Base-by-base conservation (phyloP, 495 filamentous ascomycete genomes). In the Geopyxis carbonaria region DNA sequence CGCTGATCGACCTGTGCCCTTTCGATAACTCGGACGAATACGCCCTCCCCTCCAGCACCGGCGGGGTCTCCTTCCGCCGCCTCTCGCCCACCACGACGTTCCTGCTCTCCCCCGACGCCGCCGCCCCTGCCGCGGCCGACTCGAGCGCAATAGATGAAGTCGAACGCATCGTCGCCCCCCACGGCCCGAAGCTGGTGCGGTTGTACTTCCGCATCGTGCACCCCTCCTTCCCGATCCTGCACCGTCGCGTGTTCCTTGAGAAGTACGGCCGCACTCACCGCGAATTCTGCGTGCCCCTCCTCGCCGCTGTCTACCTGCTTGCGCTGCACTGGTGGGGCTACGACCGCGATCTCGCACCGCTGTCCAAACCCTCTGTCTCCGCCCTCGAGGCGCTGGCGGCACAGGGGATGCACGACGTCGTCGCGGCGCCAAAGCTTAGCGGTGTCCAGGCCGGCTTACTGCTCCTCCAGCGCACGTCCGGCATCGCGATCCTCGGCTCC, bases 361-460 rank as follows among this genome's bases (percentile, higher is more conserved):
- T 67, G 4, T 72, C 74, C 21, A 72, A 74, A 42, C 81, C 85
- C 5, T 79, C 94, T 58, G 64, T 79, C 32, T 61, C 64, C 24
- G 72, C 75, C 43, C 62, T 94, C 25, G 87, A 94, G 60, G 70
- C 76, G 44, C 63, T 84, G 21, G 80, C 86, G 23, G 66, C 76
- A 44, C 71, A 71, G 33, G 68, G 78, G 22, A 64, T 93, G 32
- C 71, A 69, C 2, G 73, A 80, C 40, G 80, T 82, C 31, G 73
- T 93, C 59, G 75, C 78, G 40, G 66, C 76, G 45, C 81, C 89
- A 2, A 92, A 87, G 45, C 67, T 94, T n/a, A 86, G 87, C 11
- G 89, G 86, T 2, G 71, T 97, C 21, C 89, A 97, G 57, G 86
- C 84, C 2, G 89, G 87, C 7, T 61, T 97, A 33, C 59, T 97